These are phyloP conservation scores for Globisporangium acanthophoron DNA, from an alignment of 352 stramenopile species.

Conservation along the genomic window DNA sequence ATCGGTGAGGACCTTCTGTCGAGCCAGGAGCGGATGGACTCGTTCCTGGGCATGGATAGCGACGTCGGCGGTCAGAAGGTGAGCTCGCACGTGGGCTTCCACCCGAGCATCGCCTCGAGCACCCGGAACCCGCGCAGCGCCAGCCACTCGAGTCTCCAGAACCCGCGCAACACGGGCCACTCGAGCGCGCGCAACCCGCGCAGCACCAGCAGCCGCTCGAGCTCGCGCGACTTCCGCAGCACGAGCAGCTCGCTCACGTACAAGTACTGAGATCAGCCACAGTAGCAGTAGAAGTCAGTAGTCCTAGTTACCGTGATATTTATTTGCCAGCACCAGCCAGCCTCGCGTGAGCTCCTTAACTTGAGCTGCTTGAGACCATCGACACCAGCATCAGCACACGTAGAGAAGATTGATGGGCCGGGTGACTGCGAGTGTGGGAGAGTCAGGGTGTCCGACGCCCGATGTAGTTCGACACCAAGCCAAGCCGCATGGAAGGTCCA, in stretches of 20 bases:
- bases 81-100: conserved; percentile 3
- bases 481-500: no score
- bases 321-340: no score
- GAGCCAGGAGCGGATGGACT: conserved; percentile 24
- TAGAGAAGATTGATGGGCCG: no score
- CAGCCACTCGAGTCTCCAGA: background rate
- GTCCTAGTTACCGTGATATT: no score
- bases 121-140: background rate
- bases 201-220: background rate
- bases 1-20: conserved; percentile 37
- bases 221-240: background rate
- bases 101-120: conserved; percentile 3
- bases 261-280: background rate
- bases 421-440: no score
- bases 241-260: conserved; percentile 4
- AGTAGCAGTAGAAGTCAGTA: no score
- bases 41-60: conserved; percentile 24
- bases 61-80: background rate
- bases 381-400: no score
- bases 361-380: no score
- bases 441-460: no score
- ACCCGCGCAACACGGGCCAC: background rate
- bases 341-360: no score
- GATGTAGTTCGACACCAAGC: no score
- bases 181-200: background rate